Evolutionary conservation across 2,329 filamentous ascomycete genomes (phyloP).

Genomic region (Monilinia fructicola): DNA sequence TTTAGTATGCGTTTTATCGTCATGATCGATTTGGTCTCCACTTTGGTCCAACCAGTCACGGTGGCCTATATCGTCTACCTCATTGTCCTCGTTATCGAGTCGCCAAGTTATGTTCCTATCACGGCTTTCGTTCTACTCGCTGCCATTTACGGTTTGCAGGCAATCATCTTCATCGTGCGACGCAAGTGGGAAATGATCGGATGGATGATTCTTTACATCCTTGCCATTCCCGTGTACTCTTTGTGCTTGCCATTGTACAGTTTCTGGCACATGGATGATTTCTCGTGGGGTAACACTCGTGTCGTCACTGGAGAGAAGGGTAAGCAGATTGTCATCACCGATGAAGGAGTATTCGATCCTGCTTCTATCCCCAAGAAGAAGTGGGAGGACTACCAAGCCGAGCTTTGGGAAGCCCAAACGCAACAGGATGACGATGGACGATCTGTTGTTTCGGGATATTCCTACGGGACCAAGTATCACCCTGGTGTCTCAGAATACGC

Average conservation of each 20-base stretch:
- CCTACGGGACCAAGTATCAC: constrained; percentile 84
- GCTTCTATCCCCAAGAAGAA: constrained; percentile 91
- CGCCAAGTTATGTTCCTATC: constrained; percentile 67
- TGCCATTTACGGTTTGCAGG: constrained; percentile 96
- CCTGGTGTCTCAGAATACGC: constrained; percentile 69
- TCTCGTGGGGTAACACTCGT: constrained; percentile 98
- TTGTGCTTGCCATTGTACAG: constrained; percentile 88
- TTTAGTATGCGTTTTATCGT: constrained; percentile 99
- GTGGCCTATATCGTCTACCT: constrained; percentile 88
- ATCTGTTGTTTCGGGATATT: constrained; percentile 90
- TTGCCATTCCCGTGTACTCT: constrained; percentile 88
- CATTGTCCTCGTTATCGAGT: constrained; percentile 67
- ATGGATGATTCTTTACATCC: constrained; percentile 96
- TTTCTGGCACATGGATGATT: constrained; percentile 99
- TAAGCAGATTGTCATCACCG: constrained; percentile 86
- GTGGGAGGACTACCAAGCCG: constrained; percentile 98
- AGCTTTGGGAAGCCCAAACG: constrained; percentile 89
- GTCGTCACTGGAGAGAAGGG: constrained; percentile 92
- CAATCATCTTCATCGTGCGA: constrained; percentile 92
- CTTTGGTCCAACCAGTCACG: constrained; percentile 86
- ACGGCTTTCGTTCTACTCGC: constrained; percentile 88
- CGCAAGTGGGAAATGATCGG: constrained; percentile 99
- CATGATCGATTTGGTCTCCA: constrained; percentile 89
- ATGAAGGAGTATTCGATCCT: constrained; percentile 98
- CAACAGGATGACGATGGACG: constrained; percentile 76